Base-by-base conservation (phyloP, 2,329 filamentous ascomycete species). In the Monilinia aucupariae region DNA sequence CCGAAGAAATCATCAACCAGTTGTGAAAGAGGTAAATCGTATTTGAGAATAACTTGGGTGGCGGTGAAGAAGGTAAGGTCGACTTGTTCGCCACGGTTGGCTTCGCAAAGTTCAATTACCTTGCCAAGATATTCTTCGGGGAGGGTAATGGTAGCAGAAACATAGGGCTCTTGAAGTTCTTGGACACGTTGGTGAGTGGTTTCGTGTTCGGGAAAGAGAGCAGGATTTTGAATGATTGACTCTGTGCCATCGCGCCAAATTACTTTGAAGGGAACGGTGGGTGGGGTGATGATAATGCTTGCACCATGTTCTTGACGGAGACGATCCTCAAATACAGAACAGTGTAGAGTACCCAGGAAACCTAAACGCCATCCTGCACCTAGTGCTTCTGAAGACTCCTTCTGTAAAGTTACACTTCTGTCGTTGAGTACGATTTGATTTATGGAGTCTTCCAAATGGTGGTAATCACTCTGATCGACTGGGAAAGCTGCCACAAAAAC, bases 401-500 rank as follows among this genome's bases (percentile, higher is more conserved):
- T 97, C 70, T 92, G 89, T 53, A 97, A 80, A 3, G 92, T 96
- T 39, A 99, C 91, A 74, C 92, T 96, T 64, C 94, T 87, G 75
- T 99, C 94, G 74, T 99, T 99, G 60, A 99, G 84, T 2, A 93
- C 87, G 17, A 99, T 85, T 74, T 97, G 93, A 65, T 89, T 88
- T 73, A 99, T 97, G 75, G 92, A 96, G 75, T 97, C 93, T 67
- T 96, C 91, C 4, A 99, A 79, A 72, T 92, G 89, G 50, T 85
- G 83, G 73, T 96, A 93, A 74, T 96, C 91, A 70, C 87, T 81
- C 69, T 96, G 92, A 71, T 99, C 92, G 0, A 92, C 92, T 0
- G 94, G 94, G 71, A 96, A 99, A 0, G 94, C 94, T 0, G 93
- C 92, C 4, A 99, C 94, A 70, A 99, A 99, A 5, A 99, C 94